These are phyloP conservation scores for Closterium sp. DNA, from an alignment of 139 green algal species.

Conservation along the genomic window DNA sequence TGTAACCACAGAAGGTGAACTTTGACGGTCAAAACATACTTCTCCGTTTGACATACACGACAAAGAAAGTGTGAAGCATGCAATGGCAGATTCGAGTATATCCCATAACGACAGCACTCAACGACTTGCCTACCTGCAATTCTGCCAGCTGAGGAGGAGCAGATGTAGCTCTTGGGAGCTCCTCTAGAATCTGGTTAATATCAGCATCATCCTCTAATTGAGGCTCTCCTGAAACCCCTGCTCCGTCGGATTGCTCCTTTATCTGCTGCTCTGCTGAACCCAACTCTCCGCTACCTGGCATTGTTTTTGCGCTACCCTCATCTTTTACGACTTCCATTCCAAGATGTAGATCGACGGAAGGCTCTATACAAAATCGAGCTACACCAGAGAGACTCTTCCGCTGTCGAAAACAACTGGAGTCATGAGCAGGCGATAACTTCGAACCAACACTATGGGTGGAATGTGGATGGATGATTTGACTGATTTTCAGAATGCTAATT, in stretches of 20 bases:
- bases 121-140: slow-evolving; percentile 25
- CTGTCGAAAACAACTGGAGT: background rate
- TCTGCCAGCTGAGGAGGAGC: slow-evolving; percentile 50
- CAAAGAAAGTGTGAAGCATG: no score
- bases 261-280: background rate
- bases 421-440: background rate
- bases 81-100: no score
- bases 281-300: background rate
- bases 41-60: no score
- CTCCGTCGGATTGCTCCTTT: background rate
- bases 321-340: background rate
- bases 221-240: background rate
- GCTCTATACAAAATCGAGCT: background rate
- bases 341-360: background rate
- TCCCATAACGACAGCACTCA: no score
- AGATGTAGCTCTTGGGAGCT: slow-evolving; percentile 49
- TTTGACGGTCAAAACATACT: background rate
- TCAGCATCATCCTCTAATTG: slow-evolving; percentile 28
- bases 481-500: background rate
- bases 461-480: background rate
- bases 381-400: background rate
- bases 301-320: background rate
- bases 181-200: slow-evolving; percentile 45
- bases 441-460: background rate
- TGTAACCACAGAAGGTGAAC: background rate